Evolutionary conservation across 331 rosid genomes (phyloP).

Genomic region (Erythrophleum ivorense): DNA sequence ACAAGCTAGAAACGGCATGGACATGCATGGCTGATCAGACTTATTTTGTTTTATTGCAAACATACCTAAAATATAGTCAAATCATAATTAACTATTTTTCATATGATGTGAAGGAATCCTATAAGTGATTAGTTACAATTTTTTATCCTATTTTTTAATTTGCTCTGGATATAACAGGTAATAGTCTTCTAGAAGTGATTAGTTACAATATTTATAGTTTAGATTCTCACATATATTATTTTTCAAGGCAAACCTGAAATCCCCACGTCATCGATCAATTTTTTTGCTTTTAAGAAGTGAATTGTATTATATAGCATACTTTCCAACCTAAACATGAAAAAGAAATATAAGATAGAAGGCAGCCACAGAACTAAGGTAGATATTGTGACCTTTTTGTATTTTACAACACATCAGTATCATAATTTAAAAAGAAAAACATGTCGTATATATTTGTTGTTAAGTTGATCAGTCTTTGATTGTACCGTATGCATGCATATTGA

Average conservation of each 20-base stretch:
- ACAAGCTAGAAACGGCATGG: background rate
- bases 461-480: background rate
- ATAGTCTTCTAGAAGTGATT: background rate
- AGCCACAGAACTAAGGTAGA: conserved; percentile 15
- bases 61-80: background rate
- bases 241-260: background rate
- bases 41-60: background rate
- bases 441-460: conserved; percentile 3
- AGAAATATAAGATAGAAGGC: background rate
- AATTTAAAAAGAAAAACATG: conserved; percentile 19
- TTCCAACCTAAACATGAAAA: conserved; percentile 31
- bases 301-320: background rate
- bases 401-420: conserved; percentile 12
- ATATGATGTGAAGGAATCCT: background rate
- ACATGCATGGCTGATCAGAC: background rate
- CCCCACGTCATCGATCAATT: conserved; percentile 16
- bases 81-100: no score
- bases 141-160: background rate
- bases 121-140: background rate
- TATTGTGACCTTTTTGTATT: conserved; percentile 25
- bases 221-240: background rate
- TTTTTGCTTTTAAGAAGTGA: background rate
- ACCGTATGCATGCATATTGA: conserved; percentile 41
- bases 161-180: background rate
- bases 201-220: background rate